phyloP scores from a whole-genome alignment of 441 rosid species.

The Jatropha podagrica region DNA sequence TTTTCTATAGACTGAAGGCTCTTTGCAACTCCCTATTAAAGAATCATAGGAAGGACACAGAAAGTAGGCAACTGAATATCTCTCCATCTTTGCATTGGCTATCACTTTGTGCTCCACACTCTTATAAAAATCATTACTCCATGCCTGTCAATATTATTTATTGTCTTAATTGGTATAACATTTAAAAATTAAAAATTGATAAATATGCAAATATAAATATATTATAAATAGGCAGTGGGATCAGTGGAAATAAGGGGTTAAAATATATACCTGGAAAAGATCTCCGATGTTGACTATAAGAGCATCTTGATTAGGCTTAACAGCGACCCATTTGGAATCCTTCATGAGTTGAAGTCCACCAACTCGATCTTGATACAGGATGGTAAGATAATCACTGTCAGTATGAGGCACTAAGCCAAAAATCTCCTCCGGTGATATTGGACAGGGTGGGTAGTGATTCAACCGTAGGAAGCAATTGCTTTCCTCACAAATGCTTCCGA shows the following conservation, averaged over 20 bases:
- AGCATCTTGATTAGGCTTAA: slow-evolving; percentile 57
- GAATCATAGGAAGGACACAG: slow-evolving; percentile 64
- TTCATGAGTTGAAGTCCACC: slow-evolving; percentile 74
- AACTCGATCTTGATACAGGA: slow-evolving; percentile 65
- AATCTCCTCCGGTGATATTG: slow-evolving; percentile 41
- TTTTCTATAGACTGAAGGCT: slow-evolving; percentile 42
- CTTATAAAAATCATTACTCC: slow-evolving; percentile 66
- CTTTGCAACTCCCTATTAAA: slow-evolving; percentile 40
- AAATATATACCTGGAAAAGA: slow-evolving; percentile 50
- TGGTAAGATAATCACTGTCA: slow-evolving; percentile 66
- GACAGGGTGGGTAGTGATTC: slow-evolving; percentile 60
- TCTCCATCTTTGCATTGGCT: slow-evolving; percentile 45
- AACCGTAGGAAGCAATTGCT: slow-evolving; percentile 61
- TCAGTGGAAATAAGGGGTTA: too few relatives aligned
- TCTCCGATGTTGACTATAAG: slow-evolving; percentile 74
- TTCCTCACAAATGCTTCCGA: slow-evolving; percentile 43
- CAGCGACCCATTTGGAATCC: slow-evolving; percentile 65
- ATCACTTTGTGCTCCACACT: slow-evolving; percentile 67
- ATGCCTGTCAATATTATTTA: slow-evolving; percentile 43
- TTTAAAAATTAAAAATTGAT: too few relatives aligned
- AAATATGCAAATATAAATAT: too few relatives aligned
- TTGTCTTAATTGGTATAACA: too few relatives aligned
- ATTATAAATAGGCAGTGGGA: too few relatives aligned
- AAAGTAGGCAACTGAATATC: slow-evolving; percentile 62
- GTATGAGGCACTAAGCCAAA: slow-evolving; percentile 69